A percentile compares a stretch with the other conserved stretches of the same genome.
These are phyloP conservation scores for Puccinia hordei DNA, from an alignment of 1,284 basidiomycete genomes.

Conservation along the genomic window DNA sequence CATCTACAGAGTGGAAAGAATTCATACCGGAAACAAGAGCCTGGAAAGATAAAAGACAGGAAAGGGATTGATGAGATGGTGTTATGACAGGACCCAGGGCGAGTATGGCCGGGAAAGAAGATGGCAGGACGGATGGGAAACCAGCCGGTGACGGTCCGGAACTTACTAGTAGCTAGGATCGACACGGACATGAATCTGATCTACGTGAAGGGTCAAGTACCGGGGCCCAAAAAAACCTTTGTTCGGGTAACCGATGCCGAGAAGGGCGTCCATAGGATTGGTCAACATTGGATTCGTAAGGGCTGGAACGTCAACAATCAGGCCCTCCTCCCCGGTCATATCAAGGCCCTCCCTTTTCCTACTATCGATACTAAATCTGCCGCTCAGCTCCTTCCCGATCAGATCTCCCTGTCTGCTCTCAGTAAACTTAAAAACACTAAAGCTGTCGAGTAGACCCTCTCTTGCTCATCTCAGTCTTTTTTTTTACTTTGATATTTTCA, in stretches of 20 bases:
- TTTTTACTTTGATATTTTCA: no score
- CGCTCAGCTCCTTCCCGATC: conserved; percentile 53
- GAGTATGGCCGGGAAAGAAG: conserved; percentile 94
- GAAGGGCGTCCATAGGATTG: conserved; percentile 57
- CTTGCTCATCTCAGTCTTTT: background rate
- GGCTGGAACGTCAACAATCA: conserved; percentile 56
- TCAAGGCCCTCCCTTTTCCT: conserved; percentile 59
- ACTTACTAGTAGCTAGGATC: conserved; percentile 83
- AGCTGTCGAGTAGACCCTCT: background rate
- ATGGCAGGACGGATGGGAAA: conserved; percentile 95
- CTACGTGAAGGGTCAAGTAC: conserved; percentile 71
- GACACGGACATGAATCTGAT: conserved; percentile 83
- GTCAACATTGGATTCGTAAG: conserved; percentile 56
- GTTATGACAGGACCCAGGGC: conserved; percentile 76
- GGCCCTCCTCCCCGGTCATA: conserved; percentile 56
- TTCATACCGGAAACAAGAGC: background rate
- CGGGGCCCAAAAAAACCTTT: conserved; percentile 64
- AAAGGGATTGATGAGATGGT: background rate
- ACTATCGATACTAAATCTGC: conserved; percentile 57
- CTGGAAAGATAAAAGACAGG: background rate
- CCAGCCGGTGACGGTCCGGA: conserved; percentile 79
- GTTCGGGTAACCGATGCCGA: conserved; percentile 59
- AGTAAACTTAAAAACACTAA: conserved; percentile 32
- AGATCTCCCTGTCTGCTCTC: conserved; percentile 28
- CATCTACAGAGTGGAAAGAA: background rate